Evolutionary conservation across 2,329 filamentous ascomycete genomes (phyloP).

Genomic region (Stemphylium beticola): DNA sequence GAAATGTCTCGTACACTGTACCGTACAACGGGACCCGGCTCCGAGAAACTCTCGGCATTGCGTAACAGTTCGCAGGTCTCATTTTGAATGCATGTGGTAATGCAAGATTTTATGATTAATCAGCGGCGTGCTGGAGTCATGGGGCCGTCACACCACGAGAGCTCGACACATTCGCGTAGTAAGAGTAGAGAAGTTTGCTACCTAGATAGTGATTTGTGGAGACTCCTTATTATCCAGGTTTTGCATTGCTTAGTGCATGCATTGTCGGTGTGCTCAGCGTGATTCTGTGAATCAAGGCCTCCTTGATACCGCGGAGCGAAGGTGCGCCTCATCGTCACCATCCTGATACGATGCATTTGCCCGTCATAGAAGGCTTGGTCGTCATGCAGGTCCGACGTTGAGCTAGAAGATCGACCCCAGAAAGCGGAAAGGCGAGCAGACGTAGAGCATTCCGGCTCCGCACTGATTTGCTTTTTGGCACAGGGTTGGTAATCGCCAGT

Average conservation of each 20-base stretch:
- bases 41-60: background rate
- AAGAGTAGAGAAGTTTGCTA: too few relatives aligned
- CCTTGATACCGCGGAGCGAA: background rate
- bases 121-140: too few relatives aligned
- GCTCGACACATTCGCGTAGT: too few relatives aligned
- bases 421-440: background rate
- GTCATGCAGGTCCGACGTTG: slow-evolving; percentile 14
- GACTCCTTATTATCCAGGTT: too few relatives aligned
- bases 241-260: too few relatives aligned
- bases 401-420: slow-evolving; percentile 7
- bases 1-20: background rate
- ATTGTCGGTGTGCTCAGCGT: too few relatives aligned
- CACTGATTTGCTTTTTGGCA: slow-evolving; percentile 7
- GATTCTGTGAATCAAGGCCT: background rate
- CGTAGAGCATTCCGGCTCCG: slow-evolving; percentile 4
- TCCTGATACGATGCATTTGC: too few relatives aligned
- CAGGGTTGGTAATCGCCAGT: slow-evolving; percentile 3
- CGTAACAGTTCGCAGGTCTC: background rate
- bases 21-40: too few relatives aligned
- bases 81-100: too few relatives aligned
- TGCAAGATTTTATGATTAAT: too few relatives aligned
- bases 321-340: background rate
- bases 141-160: too few relatives aligned
- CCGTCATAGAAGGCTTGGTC: background rate
- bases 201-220: too few relatives aligned